Percentiles rank a stretch among this genome's conserved stretches.
Conservation (phyloP, 2,329 filamentous ascomycete genomes). For the Fusarium sambucinum region DNA sequence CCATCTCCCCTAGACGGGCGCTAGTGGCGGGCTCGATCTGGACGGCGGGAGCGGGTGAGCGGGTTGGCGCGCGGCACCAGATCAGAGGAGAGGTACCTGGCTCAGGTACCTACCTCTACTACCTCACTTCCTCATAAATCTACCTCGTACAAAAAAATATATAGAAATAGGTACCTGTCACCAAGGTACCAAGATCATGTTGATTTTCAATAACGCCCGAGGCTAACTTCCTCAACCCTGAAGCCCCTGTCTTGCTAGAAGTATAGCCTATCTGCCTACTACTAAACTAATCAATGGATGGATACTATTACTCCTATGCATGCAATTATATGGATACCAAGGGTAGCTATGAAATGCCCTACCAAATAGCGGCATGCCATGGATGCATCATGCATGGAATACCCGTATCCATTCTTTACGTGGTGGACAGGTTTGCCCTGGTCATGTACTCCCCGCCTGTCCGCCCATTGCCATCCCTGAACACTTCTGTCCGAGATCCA, state of each 20-base stretch:
- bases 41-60: constrained; percentile 27
- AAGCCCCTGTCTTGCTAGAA: constrained; percentile 9
- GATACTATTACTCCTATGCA: background rate
- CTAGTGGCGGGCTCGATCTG: constrained; percentile 36
- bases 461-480: constrained; percentile 14
- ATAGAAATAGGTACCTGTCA: too few relatives aligned
- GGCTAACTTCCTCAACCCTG: constrained; percentile 4
- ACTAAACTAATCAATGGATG: too few relatives aligned
- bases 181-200: too few relatives aligned
- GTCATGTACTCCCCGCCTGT: background rate
- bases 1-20: constrained; percentile 15
- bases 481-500: constrained; percentile 5
- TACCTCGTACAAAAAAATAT: background rate
- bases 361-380: constrained; percentile 9
- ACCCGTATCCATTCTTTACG: constrained; percentile 1
- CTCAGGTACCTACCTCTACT: background rate
- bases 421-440: background rate
- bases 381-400: constrained; percentile 14
- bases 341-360: background rate
- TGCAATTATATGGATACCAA: background rate
- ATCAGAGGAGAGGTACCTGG: constrained; percentile 2
- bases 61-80: constrained; percentile 33
- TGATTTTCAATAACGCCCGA: background rate
- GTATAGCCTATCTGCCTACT: background rate
- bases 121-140: background rate